phyloP scores from a whole-genome alignment of 176 grass and related monocot species.

The Carex kokanica region DNA sequence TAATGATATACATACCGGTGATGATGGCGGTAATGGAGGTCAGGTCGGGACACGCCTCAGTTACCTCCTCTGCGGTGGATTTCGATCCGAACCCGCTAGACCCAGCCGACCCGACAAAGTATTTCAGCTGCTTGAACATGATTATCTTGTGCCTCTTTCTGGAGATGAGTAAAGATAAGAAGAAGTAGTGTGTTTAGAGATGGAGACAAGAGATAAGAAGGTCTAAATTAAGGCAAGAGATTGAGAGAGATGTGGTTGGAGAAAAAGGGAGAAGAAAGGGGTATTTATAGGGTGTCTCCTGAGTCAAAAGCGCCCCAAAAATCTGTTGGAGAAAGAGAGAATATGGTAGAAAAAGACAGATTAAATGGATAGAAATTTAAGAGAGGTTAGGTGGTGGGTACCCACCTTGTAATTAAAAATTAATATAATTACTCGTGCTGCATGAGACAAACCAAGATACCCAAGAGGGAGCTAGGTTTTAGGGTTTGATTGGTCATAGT shows the following conservation, averaged over 20 bases:
- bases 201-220: not conserved
- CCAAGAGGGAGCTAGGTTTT: constrained; percentile 20
- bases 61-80: constrained; percentile 66
- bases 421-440: constrained; percentile 3
- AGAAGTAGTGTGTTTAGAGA: not conserved
- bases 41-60: constrained; percentile 41
- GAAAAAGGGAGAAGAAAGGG: constrained; percentile 12
- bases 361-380: not conserved
- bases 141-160: not conserved
- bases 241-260: not conserved
- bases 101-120: constrained; percentile 72
- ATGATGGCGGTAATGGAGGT: constrained; percentile 69
- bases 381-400: not conserved
- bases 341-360: constrained; percentile 14
- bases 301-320: constrained; percentile 14
- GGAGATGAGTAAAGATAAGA: not conserved
- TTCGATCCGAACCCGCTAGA: constrained; percentile 81
- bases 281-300: constrained; percentile 28
- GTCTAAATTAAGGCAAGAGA: not conserved
- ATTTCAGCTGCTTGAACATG: constrained; percentile 45
- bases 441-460: constrained; percentile 33
- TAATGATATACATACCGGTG: constrained; percentile 49
- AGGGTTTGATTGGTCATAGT: constrained; percentile 23
- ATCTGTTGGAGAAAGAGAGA: constrained; percentile 34
- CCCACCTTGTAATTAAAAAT: not conserved